Conservation (phyloP, 2,329 filamentous ascomycete genomes). For the Pestalotiopsis sp. region DNA sequence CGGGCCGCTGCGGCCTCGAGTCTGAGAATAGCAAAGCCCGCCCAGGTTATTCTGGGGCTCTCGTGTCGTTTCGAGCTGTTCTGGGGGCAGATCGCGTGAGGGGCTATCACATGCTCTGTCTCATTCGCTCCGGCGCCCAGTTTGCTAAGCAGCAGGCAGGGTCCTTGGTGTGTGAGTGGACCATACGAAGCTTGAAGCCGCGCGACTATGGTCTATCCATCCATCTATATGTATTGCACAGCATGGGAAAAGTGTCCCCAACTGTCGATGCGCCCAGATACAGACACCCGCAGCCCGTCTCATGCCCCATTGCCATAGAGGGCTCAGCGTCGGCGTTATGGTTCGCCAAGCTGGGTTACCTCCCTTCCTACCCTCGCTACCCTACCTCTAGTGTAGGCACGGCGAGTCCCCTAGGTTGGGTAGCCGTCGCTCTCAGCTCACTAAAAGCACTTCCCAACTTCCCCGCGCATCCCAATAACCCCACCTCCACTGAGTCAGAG, state of each 20-base stretch:
- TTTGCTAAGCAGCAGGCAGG: not conserved
- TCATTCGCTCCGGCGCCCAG: not conserved
- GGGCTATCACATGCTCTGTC: slow-evolving; percentile 14
- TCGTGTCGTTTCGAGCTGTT: not conserved
- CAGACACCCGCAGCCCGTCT: not conserved
- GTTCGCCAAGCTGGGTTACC: slow-evolving; percentile 10
- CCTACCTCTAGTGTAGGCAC: not conserved
- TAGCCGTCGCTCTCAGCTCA: not conserved
- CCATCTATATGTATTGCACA: not conserved
- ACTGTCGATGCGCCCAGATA: not conserved
- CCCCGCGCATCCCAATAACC: not conserved
- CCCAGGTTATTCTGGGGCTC: not conserved
- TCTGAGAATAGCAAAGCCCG: slow-evolving; percentile 13
- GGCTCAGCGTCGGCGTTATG: not conserved
- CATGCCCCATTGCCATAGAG: not conserved
- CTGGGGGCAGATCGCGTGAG: slow-evolving; percentile 7
- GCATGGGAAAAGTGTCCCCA: not conserved
- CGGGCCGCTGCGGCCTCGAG: slow-evolving; percentile 17
- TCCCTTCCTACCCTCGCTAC: not conserved
- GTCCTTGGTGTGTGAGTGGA: slow-evolving; percentile 11
- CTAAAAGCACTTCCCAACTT: not conserved
- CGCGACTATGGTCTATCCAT: not conserved
- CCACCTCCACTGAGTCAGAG: slow-evolving; percentile 11
- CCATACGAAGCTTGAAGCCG: not conserved
- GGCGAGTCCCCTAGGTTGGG: not conserved